These are phyloP conservation scores for Rheum nobile DNA, from an alignment of 148 eudicot genomes.

Conservation along the genomic window DNA sequence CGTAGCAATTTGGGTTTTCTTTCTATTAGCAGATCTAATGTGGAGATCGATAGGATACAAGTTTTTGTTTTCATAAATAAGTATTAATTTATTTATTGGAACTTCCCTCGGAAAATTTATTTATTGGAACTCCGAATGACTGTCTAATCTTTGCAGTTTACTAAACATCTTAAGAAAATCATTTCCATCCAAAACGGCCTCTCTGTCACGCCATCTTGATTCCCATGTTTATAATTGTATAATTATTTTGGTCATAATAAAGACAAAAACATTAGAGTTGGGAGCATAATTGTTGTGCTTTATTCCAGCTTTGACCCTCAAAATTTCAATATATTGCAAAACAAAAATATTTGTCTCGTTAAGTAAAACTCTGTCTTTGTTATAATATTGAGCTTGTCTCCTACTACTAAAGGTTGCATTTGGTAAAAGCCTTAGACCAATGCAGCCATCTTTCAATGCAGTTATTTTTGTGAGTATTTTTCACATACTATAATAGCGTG, in stretches of 20 bases:
- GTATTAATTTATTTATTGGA: not conserved
- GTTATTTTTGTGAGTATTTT: too few relatives aligned
- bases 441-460: not conserved
- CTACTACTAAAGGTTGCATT: not conserved
- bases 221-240: not conserved
- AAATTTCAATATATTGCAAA: not conserved
- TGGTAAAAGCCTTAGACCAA: not conserved
- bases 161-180: not conserved
- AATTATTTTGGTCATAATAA: not conserved
- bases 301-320: not conserved
- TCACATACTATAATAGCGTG: too few relatives aligned
- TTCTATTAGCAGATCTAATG: not conserved
- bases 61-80: not conserved
- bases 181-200: slow-evolving; percentile 1
- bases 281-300: not conserved
- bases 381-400: not conserved
- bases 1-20: not conserved
- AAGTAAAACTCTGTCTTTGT: not conserved
- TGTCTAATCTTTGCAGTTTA: slow-evolving; percentile 2
- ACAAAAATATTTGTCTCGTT: not conserved
- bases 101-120: not conserved
- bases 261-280: not conserved
- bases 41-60: not conserved
- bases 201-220: slow-evolving; percentile 4
- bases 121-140: slow-evolving; percentile 1